Conservation (phyloP, 768 basidiomycete species). For the Lactarius psammicola region DNA sequence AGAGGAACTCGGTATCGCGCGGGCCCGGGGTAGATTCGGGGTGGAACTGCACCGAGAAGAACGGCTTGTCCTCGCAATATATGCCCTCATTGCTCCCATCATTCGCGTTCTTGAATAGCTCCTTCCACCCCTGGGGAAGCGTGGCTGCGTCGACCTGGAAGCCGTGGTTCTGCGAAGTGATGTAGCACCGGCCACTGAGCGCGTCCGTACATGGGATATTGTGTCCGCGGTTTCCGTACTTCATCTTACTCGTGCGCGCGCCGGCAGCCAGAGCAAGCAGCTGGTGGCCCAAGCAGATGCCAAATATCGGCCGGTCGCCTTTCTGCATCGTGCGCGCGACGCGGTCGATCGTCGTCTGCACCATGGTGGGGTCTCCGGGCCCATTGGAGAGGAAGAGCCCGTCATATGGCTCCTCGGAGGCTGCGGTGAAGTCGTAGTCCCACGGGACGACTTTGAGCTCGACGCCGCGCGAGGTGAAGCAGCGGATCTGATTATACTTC, state of each 20-base stretch:
- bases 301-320: constrained; percentile 86
- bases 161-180: constrained; percentile 99
- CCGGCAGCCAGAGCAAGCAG: constrained; percentile 93
- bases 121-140: constrained; percentile 84
- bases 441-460: constrained; percentile 98
- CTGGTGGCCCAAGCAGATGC: constrained; percentile 98
- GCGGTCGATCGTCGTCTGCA: constrained; percentile 65
- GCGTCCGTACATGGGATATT: constrained; percentile 97
- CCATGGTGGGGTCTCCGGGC: constrained; percentile 92
- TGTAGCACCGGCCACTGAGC: constrained; percentile 94
- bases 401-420: constrained; percentile 81
- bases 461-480: constrained; percentile 88
- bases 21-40: constrained; percentile 97
- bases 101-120: constrained; percentile 94
- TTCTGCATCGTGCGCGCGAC: constrained; percentile 66
- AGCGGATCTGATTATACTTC: constrained; percentile 99
- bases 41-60: constrained; percentile 99
- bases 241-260: constrained; percentile 96
- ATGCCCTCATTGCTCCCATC: constrained; percentile 98
- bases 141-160: constrained; percentile 86
- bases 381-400: constrained; percentile 98
- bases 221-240: constrained; percentile 98
- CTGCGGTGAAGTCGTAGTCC: constrained; percentile 82
- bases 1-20: constrained; percentile 97
- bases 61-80: constrained; percentile 87